These are phyloP conservation scores for Blastomyces silverae DNA, from an alignment of 2,329 filamentous ascomycete genomes.

Conservation along the genomic window DNA sequence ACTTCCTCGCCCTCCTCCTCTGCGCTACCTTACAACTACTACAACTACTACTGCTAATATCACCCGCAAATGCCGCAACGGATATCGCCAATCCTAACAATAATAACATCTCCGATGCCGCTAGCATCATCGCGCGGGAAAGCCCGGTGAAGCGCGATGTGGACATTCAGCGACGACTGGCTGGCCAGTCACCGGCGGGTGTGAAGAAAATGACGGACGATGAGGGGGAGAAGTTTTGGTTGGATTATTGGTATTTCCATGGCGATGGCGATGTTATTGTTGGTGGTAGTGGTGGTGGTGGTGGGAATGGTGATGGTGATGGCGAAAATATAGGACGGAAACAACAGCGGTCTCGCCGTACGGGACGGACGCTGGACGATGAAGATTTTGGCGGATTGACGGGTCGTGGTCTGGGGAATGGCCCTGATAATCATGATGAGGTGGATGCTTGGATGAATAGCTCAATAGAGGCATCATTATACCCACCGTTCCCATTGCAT, in stretches of 20 bases:
- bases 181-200: constrained; percentile 25
- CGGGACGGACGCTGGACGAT: background rate
- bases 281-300: background rate
- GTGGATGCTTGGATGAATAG: constrained; percentile 15
- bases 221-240: constrained; percentile 45
- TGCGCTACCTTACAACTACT: background rate
- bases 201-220: constrained; percentile 43
- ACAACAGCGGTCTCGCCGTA: background rate
- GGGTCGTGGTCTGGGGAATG: background rate
- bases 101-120: background rate
- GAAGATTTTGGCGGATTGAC: background rate
- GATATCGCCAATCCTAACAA: background rate
- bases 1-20: constrained; percentile 1
- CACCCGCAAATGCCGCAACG: background rate
- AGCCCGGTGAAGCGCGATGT: constrained; percentile 15
- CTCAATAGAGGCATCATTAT: constrained; percentile 14
- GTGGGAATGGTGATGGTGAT: background rate
- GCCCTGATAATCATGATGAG: background rate
- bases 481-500: constrained; percentile 25
- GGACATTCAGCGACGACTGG: constrained; percentile 29
- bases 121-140: background rate
- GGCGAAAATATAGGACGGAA: background rate
- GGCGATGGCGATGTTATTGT: background rate
- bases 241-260: constrained; percentile 41
- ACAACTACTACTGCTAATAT: background rate